These are phyloP conservation scores for Aspergillus sp. DNA, from an alignment of 2,329 filamentous ascomycete species.

Conservation along the genomic window DNA sequence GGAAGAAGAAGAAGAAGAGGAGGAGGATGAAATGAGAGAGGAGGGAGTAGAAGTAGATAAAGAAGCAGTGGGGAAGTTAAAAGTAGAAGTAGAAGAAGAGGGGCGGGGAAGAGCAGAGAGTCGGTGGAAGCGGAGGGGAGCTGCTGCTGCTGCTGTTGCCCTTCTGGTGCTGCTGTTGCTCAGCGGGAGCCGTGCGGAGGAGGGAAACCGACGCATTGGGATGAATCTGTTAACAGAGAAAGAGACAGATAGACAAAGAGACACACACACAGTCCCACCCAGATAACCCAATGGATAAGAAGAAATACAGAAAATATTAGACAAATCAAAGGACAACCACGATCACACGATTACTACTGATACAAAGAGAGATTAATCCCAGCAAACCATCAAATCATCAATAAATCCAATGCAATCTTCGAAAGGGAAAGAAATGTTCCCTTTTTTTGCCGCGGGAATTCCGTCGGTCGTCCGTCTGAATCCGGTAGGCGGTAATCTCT, in stretches of 20 bases:
- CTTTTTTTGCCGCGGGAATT: neutral
- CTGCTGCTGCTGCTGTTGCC: slow-evolving; percentile 22
- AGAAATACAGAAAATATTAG: slow-evolving; percentile 15
- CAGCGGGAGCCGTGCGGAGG: slow-evolving; percentile 38
- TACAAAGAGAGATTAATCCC: neutral
- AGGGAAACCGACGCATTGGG: slow-evolving; percentile 37
- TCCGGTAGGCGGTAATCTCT: slow-evolving; percentile 17
- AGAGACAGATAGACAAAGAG: no score
- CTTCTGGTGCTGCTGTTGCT: slow-evolving; percentile 27
- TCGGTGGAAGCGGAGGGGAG: slow-evolving; percentile 3
- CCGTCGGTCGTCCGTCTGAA: neutral
- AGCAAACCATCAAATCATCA: neutral
- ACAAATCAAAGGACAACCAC: neutral
- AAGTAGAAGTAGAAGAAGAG: slow-evolving; percentile 22
- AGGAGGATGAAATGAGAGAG: slow-evolving; percentile 27
- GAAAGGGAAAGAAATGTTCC: neutral
- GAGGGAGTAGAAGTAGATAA: slow-evolving; percentile 28
- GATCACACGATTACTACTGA: neutral
- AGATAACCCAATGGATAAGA: slow-evolving; percentile 7
- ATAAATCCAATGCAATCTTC: neutral
- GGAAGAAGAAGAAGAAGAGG: slow-evolving; percentile 25
- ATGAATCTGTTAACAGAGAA: no score
- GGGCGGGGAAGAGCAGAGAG: neutral
- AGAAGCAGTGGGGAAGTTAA: slow-evolving; percentile 20
- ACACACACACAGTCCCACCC: neutral